phyloP scores from a whole-genome alignment of 768 basidiomycete genomes.

The Paxillus rubicundulus region DNA sequence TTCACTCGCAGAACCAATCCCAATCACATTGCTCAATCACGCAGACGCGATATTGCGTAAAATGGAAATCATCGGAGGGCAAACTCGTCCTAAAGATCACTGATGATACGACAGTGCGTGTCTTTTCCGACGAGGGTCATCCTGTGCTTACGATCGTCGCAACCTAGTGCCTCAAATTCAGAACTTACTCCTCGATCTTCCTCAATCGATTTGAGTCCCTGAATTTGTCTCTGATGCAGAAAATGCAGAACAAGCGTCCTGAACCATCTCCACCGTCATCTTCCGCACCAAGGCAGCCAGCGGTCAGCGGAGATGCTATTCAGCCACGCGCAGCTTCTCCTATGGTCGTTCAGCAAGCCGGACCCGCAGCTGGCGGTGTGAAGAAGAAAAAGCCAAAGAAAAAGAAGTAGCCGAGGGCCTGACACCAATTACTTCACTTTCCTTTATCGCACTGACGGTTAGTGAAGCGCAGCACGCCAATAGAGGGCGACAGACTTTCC shows the following conservation, averaged over 20 bases:
- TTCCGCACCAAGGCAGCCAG: constrained; percentile 14
- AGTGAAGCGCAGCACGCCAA: constrained; percentile 4
- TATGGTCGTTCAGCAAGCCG: constrained; percentile 29
- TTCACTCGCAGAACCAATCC: neutral
- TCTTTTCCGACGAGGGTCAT: neutral
- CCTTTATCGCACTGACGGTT: neutral
- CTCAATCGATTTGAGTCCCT: constrained; percentile 95
- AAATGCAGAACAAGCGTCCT: constrained; percentile 70
- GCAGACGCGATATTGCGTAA: constrained; percentile 87
- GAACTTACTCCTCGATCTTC: constrained; percentile 90
- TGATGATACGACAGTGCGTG: constrained; percentile 79
- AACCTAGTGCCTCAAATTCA: constrained; percentile 89
- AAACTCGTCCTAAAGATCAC: constrained; percentile 93
- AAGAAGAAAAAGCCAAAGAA: constrained; percentile 87
- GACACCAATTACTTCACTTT: neutral
- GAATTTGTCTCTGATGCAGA: constrained; percentile 81
- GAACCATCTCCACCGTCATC: constrained; percentile 28
- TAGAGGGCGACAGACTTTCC: constrained; percentile 1
- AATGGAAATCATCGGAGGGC: constrained; percentile 85
- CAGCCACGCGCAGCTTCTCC: constrained; percentile 35
- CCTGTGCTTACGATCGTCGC: neutral
- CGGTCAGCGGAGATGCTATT: constrained; percentile 18
- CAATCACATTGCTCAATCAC: neutral
- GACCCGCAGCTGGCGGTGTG: constrained; percentile 52
- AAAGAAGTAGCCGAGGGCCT: constrained; percentile 50